Conservation (phyloP, 2,329 filamentous ascomycete species). For the Ramularia collo-cygni region DNA sequence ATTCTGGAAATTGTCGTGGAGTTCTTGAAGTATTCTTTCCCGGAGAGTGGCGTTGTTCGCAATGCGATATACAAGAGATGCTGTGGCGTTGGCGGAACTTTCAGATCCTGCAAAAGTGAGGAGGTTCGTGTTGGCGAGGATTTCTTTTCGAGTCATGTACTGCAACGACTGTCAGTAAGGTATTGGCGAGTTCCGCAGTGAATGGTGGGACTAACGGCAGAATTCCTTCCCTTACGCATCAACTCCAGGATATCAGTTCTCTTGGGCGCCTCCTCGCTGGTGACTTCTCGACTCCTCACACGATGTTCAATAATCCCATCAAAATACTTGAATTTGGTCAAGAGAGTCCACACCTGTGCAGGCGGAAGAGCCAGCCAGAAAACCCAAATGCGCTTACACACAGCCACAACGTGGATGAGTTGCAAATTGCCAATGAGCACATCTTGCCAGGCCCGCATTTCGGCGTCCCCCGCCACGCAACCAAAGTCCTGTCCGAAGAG, state of each 20-base stretch:
- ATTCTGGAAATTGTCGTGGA: conserved; percentile 7
- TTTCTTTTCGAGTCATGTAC: neutral
- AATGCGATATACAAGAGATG: neutral
- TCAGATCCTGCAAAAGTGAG: neutral
- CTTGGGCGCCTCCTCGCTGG: neutral
- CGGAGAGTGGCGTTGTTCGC: neutral
- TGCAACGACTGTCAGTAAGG: neutral
- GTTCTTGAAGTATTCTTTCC: neutral
- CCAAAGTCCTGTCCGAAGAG: conserved; percentile 6
- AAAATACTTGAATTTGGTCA: neutral
- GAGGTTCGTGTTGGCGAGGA: neutral
- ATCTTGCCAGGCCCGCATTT: neutral
- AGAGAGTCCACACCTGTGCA: neutral
- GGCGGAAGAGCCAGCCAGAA: neutral
- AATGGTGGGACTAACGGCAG: neutral
- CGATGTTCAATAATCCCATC: neutral
- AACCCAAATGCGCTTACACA: neutral
- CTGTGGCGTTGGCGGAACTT: conserved; percentile 1
- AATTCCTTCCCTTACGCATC: neutral
- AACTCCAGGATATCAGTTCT: neutral
- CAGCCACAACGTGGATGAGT: neutral
- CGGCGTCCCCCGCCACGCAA: neutral
- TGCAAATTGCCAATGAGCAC: neutral
- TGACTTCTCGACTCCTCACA: neutral
- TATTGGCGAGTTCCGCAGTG: neutral